phyloP scores from a whole-genome alignment of 2,329 filamentous ascomycete species.

The Rhinocladiella similis region DNA sequence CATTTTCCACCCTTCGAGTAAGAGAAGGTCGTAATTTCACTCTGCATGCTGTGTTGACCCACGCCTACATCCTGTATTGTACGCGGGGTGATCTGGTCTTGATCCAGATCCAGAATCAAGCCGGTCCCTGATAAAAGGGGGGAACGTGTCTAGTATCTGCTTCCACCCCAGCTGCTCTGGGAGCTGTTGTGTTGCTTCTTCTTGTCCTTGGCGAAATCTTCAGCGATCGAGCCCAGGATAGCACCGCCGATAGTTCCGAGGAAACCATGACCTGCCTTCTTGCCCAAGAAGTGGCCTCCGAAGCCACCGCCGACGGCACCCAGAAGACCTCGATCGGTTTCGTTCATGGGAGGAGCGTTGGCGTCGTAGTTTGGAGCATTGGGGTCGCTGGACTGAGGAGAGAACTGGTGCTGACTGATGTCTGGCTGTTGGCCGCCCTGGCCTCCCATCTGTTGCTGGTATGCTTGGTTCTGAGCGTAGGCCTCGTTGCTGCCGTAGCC shows the following conservation, averaged over 20 bases:
- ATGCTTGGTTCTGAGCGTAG: slow-evolving; percentile 22
- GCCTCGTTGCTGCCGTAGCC: slow-evolving; percentile 23
- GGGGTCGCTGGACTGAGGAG: slow-evolving; percentile 37
- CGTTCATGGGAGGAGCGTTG: slow-evolving; percentile 42
- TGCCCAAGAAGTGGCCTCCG: slow-evolving; percentile 58
- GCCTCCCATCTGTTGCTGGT: slow-evolving; percentile 22
- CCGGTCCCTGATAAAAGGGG: too few species aligned
- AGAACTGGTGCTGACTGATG: slow-evolving; percentile 24
- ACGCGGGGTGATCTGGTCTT: too few species aligned
- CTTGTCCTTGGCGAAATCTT: slow-evolving; percentile 54
- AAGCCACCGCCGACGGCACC: slow-evolving; percentile 58
- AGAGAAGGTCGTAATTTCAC: background rate
- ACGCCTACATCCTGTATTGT: too few species aligned
- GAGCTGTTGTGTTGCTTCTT: slow-evolving; percentile 35
- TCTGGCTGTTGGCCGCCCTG: slow-evolving; percentile 19
- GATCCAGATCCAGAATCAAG: too few species aligned
- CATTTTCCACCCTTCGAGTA: background rate
- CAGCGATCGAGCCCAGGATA: slow-evolving; percentile 28
- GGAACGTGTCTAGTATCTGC: slow-evolving; percentile 14
- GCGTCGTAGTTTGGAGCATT: slow-evolving; percentile 43
- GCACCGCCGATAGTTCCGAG: slow-evolving; percentile 50
- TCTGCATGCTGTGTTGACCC: too few species aligned
- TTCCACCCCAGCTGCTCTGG: slow-evolving; percentile 28
- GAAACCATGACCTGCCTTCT: slow-evolving; percentile 57
- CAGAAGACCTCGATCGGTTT: slow-evolving; percentile 59